Base-by-base conservation (phyloP, 345 rosid genomes). In the Eutrema japonicum region DNA sequence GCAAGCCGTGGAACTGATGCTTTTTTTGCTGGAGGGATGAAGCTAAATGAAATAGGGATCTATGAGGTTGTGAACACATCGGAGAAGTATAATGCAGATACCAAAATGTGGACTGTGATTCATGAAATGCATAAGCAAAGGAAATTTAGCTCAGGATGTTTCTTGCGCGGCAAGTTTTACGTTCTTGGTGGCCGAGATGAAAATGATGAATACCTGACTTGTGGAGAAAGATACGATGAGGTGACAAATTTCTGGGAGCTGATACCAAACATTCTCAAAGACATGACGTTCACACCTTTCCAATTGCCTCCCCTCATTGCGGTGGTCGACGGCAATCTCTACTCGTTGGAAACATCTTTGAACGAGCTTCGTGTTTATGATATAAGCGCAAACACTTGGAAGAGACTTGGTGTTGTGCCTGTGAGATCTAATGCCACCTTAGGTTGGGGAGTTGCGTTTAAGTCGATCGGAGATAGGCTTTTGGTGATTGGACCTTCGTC, bases 221-320 rank as follows among this genome's bases (percentile, higher is more conserved):
- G 60, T 13, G 37, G 59, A 37, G 59, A 51, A 51, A 26, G 48
- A 22, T 22, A 22, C 2, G 26, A 22, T 22, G 26, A 22, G 26
- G 2, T 22, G 26, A 22, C 26, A 22, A 22, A 22, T 22, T 22
- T 2, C 1, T 22, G 26, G 26, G 26, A 22, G 26, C 2, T 22
- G 26, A 22, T 91, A 36, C 84, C 84, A 0, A 65, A 78, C 73
- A 86, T 91, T 83, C n/a, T 87, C 66, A 80, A 67, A 60, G 85
- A 79, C 46, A 73, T 71, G 8, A 81, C 85, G 0, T 74, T 79
- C 2, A 76, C 69, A 5, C 70, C 77, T 46, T 60, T 55, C 35
- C 86, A 81, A 60, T 87, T 87, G 11, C 91, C 87, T 0, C 91
- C 95, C 6, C 86, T 87, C 2, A 55, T 87, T 2, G 90, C 88